These are phyloP conservation scores for Teratosphaeria destructans DNA, from an alignment of 2,329 filamentous ascomycete genomes.

Conservation along the genomic window DNA sequence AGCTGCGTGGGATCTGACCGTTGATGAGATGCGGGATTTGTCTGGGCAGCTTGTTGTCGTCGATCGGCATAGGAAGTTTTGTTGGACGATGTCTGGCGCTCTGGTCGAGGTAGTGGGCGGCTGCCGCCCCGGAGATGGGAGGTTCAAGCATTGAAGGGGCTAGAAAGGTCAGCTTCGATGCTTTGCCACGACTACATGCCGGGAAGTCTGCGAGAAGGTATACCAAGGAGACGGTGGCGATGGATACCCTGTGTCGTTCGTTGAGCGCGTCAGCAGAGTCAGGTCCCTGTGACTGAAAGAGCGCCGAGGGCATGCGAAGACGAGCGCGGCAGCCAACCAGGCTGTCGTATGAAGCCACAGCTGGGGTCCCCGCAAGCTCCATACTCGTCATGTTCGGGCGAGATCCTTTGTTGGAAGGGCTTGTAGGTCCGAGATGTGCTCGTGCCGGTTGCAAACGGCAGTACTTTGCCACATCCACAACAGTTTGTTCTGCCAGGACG, in stretches of 20 bases:
- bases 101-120: not conserved
- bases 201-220: not conserved
- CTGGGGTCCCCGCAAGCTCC: not conserved
- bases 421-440: not conserved
- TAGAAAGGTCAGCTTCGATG: not conserved
- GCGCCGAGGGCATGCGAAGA: not conserved
- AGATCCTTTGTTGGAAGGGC: not conserved
- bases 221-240: slow-evolving; percentile 6
- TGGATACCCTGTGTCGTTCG: slow-evolving; percentile 1
- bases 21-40: slow-evolving; percentile 6
- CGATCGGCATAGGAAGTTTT: not conserved
- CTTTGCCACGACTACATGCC: not conserved
- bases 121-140: not conserved
- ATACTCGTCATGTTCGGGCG: not conserved
- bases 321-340: not conserved
- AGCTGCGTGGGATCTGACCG: slow-evolving; percentile 1
- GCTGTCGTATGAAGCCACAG: not conserved
- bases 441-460: not conserved
- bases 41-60: not conserved
- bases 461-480: not conserved
- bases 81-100: not conserved
- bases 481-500: not conserved
- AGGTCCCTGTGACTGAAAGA: not conserved
- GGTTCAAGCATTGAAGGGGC: slow-evolving; percentile 5
- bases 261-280: not conserved